phyloP scores from a whole-genome alignment of 352 stramenopile species.

The Phytophthora lateralis region DNA sequence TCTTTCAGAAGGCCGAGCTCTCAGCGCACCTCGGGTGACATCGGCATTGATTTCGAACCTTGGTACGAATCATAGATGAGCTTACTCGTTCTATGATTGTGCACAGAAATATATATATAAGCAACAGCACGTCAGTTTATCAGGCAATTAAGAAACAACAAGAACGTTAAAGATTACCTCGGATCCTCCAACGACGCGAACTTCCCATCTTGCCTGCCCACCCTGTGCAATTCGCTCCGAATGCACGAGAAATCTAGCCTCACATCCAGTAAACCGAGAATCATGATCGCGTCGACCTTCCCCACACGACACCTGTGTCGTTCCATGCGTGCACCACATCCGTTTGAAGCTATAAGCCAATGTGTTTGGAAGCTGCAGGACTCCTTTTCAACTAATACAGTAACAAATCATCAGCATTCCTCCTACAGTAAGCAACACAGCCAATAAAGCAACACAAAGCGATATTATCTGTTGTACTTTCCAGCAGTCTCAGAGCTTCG shows the following conservation, averaged over 20 bases:
- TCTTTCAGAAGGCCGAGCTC: slow-evolving; percentile 8
- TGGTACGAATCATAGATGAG: slow-evolving; percentile 8
- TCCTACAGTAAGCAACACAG: background rate
- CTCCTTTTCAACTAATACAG: background rate
- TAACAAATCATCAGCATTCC: background rate
- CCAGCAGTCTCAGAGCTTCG: background rate
- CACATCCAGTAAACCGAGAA: background rate
- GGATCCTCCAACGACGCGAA: background rate
- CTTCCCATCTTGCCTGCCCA: background rate
- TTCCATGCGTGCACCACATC: slow-evolving; percentile 3
- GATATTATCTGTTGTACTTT: background rate
- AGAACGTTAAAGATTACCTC: background rate
- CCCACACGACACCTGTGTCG: background rate
- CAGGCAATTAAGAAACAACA: background rate
- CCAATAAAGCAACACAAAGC: background rate
- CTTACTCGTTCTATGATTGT: slow-evolving; percentile 7
- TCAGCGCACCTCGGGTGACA: background rate
- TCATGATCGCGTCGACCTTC: background rate
- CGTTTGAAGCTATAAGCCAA: background rate
- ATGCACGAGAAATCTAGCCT: background rate
- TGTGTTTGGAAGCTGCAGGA: background rate
- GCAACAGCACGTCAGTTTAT: background rate
- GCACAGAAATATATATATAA: background rate
- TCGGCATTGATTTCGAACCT: slow-evolving; percentile 3
- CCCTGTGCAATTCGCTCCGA: background rate